Evolutionary conservation across 2,329 filamentous ascomycete genomes (phyloP).

Genomic region (Plenodomus tracheiphilus): DNA sequence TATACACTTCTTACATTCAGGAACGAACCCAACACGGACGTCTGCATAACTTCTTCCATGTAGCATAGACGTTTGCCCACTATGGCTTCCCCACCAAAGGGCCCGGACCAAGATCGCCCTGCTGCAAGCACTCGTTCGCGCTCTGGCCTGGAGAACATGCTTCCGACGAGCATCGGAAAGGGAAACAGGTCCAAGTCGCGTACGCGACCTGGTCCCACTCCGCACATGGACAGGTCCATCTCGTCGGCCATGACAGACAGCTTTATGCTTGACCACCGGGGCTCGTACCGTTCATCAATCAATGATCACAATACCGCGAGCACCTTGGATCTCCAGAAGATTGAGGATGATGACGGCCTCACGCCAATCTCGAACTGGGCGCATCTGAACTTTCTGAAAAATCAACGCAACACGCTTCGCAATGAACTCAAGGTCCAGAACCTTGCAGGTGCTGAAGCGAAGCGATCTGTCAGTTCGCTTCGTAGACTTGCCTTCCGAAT

Average conservation of each 20-base stretch:
- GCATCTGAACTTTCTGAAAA: conserved; percentile 41
- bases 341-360: conserved; percentile 26
- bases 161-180: conserved; percentile 29
- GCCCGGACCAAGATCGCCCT: conserved; percentile 22
- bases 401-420: conserved; percentile 38
- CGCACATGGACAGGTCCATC: conserved; percentile 35
- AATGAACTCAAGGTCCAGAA: conserved; percentile 39
- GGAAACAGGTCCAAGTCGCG: conserved; percentile 23
- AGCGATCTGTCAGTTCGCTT: conserved; percentile 39
- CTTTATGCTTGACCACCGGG: conserved; percentile 37
- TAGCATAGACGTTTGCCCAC: not conserved
- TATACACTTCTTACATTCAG: not conserved
- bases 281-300: conserved; percentile 10
- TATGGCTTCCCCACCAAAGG: conserved; percentile 1
- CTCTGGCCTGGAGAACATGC: conserved; percentile 33
- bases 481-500: conserved; percentile 44
- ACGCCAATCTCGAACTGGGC: conserved; percentile 42
- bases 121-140: conserved; percentile 18
- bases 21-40: not conserved
- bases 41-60: not conserved
- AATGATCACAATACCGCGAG: conserved; percentile 13
- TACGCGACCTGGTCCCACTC: conserved; percentile 22
- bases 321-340: conserved; percentile 10
- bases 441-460: conserved; percentile 38
- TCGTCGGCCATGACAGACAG: conserved; percentile 40